phyloP scores from a whole-genome alignment of 306 rosid species.

The Medicago ruthenica region DNA sequence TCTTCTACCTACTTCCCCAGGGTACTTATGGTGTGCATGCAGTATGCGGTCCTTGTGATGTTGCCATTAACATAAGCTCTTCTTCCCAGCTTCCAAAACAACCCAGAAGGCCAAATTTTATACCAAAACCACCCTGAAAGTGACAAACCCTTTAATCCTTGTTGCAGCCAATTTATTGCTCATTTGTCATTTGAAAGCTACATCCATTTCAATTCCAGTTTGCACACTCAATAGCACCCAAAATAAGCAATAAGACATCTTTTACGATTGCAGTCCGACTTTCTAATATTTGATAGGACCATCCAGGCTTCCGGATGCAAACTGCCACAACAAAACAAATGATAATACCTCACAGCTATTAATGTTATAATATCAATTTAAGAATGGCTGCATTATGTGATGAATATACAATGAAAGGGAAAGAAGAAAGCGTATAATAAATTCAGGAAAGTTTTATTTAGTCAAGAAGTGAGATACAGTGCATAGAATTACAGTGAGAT shows the following conservation, averaged over 20 bases:
- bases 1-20: constrained; percentile 22
- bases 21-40: constrained; percentile 5
- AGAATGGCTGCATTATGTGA: no score
- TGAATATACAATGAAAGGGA: no score
- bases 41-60: constrained; percentile 17
- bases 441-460: no score
- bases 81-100: constrained; percentile 20
- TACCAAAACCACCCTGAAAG: constrained; percentile 6
- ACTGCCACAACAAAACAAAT: constrained; percentile 58
- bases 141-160: constrained; percentile 6
- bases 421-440: no score
- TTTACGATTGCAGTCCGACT: background rate
- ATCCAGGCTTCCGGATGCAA: constrained; percentile 93
- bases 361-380: no score
- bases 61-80: background rate
- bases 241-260: constrained; percentile 30
- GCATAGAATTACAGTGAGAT: no score
- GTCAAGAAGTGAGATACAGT: background rate
- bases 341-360: no score
- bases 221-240: constrained; percentile 42
- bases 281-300: constrained; percentile 92
- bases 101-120: constrained; percentile 34
- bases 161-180: constrained; percentile 34
- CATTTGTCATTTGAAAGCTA: constrained; percentile 37
- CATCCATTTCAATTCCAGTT: constrained; percentile 30